These are phyloP conservation scores for barrel medic (Medicago truncatula) DNA, from an alignment of 306 rosid species.

Conservation along the genomic window DNA sequence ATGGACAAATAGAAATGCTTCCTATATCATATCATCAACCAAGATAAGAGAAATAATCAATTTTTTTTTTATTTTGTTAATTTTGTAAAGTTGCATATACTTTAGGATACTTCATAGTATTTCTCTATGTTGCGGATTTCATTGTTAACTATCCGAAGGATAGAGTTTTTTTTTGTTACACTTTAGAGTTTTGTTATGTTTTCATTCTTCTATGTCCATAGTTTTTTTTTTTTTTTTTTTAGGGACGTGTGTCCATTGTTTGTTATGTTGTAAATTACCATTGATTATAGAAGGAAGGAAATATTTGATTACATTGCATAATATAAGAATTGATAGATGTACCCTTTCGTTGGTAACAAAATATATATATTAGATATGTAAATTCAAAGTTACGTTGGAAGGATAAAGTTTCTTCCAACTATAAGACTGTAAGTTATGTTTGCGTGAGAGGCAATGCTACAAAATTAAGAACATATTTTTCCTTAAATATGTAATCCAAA, in stretches of 20 bases:
- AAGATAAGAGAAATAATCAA: conserved; percentile 53
- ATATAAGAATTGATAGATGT: not conserved
- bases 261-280: conserved; percentile 40
- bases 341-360: not conserved
- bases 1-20: conserved; percentile 79
- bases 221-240: too few species aligned
- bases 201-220: conserved; percentile 44
- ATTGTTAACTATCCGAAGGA: conserved; percentile 70
- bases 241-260: conserved; percentile 38
- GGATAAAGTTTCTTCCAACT: not conserved
- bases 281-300: conserved; percentile 8
- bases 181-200: conserved; percentile 40
- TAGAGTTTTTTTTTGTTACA: conserved; percentile 50
- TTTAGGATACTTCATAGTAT: conserved; percentile 65
- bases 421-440: not conserved
- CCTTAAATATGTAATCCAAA: too few species aligned
- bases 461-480: not conserved
- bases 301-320: too few species aligned
- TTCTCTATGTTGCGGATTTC: conserved; percentile 54
- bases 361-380: not conserved
- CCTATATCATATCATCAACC: conserved; percentile 49
- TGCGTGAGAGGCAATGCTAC: not conserved
- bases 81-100: conserved; percentile 65
- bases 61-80: conserved; percentile 9
- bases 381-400: not conserved